Percentiles rank a stretch among this genome's conserved stretches.
These are phyloP conservation scores for Oryza punctata DNA, from an alignment of 176 grass and related monocot species.

Conservation along the genomic window DNA sequence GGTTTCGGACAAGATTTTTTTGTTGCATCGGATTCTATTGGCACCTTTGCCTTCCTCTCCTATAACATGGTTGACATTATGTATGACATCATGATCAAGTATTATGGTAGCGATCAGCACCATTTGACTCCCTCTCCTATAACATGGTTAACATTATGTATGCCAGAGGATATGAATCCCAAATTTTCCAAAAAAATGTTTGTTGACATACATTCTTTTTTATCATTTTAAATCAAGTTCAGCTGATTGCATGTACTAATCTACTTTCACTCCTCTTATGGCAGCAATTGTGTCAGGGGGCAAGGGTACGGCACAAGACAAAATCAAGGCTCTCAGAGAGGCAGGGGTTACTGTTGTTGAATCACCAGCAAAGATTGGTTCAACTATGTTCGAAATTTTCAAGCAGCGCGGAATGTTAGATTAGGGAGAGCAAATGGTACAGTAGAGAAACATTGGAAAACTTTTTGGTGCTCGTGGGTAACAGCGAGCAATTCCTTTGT, in stretches of 20 bases:
- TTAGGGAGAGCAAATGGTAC: slow-evolving; percentile 54
- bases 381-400: slow-evolving; percentile 79
- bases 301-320: slow-evolving; percentile 93
- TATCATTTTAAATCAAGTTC: background rate
- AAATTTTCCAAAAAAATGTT: background rate
- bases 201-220: background rate
- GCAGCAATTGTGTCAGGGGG: slow-evolving; percentile 96
- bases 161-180: background rate
- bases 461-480: slow-evolving; percentile 46
- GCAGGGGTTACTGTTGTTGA: slow-evolving; percentile 90
- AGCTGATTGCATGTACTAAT: slow-evolving; percentile 28
- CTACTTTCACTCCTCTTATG: background rate
- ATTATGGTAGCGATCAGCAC: background rate
- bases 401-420: slow-evolving; percentile 86
- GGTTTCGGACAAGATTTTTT: slow-evolving; percentile 12
- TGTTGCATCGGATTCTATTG: background rate
- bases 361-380: slow-evolving; percentile 93
- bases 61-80: too few relatives aligned
- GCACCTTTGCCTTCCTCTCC: background rate
- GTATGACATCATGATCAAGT: background rate
- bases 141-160: background rate
- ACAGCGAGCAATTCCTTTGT: slow-evolving; percentile 48
- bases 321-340: slow-evolving; percentile 89
- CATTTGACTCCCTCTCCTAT: background rate
- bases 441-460: slow-evolving; percentile 48